A percentile compares a stretch with the other conserved stretches of the same genome.
These are phyloP conservation scores for Boletellus dicymbophilus DNA, from an alignment of 1,284 basidiomycete species.

Conservation along the genomic window DNA sequence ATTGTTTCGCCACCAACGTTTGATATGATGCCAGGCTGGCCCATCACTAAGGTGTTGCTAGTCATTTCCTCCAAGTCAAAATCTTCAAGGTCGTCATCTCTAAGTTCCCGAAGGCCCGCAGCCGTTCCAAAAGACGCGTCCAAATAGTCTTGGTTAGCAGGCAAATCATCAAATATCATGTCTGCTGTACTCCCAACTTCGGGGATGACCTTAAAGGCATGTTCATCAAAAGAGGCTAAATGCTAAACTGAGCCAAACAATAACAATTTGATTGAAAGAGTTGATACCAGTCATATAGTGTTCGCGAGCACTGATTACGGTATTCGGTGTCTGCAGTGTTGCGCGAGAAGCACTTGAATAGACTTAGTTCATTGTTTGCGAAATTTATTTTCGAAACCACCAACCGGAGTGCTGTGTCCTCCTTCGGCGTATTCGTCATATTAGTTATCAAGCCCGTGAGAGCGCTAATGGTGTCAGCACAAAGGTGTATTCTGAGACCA, in stretches of 20 bases:
- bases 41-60: conserved; percentile 21
- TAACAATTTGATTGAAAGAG: neutral
- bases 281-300: conserved; percentile 36
- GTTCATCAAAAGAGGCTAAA: conserved; percentile 79
- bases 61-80: conserved; percentile 50
- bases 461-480: conserved; percentile 66
- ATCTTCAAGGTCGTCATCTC: conserved; percentile 71
- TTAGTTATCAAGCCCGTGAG: conserved; percentile 54
- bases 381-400: conserved; percentile 18
- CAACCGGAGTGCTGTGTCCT: conserved; percentile 40
- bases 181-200: conserved; percentile 81
- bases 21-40: conserved; percentile 53
- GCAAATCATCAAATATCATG: conserved; percentile 91
- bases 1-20: conserved; percentile 84
- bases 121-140: conserved; percentile 80
- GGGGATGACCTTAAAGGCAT: conserved; percentile 76
- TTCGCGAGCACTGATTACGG: conserved; percentile 4
- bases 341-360: conserved; percentile 11
- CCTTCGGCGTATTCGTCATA: conserved; percentile 42
- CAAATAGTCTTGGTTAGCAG: conserved; percentile 86
- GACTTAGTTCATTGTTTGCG: conserved; percentile 1
- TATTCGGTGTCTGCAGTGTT: conserved; percentile 8
- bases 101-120: conserved; percentile 71
- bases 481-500: conserved; percentile 57
- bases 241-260: conserved; percentile 5